Evolutionary conservation across 2,329 filamentous ascomycete genomes (phyloP), one percentile per base, ranked within the genome.

Genomic region (Penicillium nordicum): DNA sequence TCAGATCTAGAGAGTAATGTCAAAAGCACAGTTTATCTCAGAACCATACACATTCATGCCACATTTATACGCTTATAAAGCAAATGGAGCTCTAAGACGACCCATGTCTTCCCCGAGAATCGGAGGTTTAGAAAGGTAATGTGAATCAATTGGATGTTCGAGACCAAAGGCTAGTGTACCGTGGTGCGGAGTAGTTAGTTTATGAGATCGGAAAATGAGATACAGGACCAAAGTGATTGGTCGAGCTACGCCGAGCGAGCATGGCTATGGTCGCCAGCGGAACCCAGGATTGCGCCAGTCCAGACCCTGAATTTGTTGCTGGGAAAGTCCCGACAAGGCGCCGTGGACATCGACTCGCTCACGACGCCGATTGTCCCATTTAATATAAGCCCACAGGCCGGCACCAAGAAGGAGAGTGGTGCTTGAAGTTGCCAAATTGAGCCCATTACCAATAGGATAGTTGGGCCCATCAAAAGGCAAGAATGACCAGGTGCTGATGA

Each of bases 211-310:
- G 25, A 18, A 16, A 44, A 29, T 18, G 37, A 37, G n/a, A 29
- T 25, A 50, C 14, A 50, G n/a, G 9, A 30, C 2, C 11, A 8
- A 18, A 11, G 23, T 14, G 23, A 49, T 54, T 49, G 21, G 37
- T n/a, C 1, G 11, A n/a, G 18, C 7, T 14, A 29, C 36, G 36
- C 36, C 36, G n/a, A 38, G 0, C 25, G 12, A 53, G 21, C 34
- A 34, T 12, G 6, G 16, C 38, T 53, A 57, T n/a, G 62, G 75
- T 65, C 77, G 80, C 86, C 85, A 88, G 60, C 81, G 77, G 67
- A 88, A 88, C 4, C 73, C 81, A 4, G 87, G 87, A 72, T 89
- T 86, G 61, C 78, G 81, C 84, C 84, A 88, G 64, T 88, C 85
- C 62, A 88, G 68, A 65, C 86, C 81, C 63, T 84, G 79, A 30